phyloP scores from a whole-genome alignment of 495 filamentous ascomycete genomes.

The Penicillium robsamsonii region DNA sequence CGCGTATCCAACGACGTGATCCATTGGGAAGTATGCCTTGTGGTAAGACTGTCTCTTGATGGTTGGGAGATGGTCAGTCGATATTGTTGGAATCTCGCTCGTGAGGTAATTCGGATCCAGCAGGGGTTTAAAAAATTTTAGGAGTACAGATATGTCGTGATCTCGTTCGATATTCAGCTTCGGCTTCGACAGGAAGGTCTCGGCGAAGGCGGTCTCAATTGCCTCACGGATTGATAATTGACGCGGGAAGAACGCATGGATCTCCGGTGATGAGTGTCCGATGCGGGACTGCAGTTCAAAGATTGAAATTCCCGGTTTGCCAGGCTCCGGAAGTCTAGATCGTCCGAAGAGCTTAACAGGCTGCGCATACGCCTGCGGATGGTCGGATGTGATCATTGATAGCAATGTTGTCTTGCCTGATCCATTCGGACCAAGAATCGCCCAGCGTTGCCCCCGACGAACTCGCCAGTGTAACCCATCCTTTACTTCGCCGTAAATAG shows the following conservation, averaged over 20 bases:
- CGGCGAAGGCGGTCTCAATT: constrained; percentile 82
- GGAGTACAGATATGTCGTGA: constrained; percentile 58
- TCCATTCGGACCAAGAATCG: constrained; percentile 86
- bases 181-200: constrained; percentile 75
- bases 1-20: constrained; percentile 61
- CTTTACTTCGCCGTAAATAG: constrained; percentile 42
- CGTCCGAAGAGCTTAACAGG: constrained; percentile 84
- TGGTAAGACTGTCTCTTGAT: constrained; percentile 2
- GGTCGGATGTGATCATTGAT: constrained; percentile 89
- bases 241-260: constrained; percentile 88
- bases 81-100: constrained; percentile 14
- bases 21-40: constrained; percentile 14
- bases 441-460: constrained; percentile 81
- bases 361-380: constrained; percentile 88
- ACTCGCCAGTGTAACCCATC: constrained; percentile 80
- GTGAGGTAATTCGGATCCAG: constrained; percentile 53
- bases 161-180: constrained; percentile 53
- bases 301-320: constrained; percentile 73
- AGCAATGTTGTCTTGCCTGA: constrained; percentile 84
- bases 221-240: constrained; percentile 70
- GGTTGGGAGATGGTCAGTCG: constrained; percentile 16
- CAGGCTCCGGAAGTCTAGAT: constrained; percentile 70
- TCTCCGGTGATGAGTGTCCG: constrained; percentile 89
- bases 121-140: constrained; percentile 73
- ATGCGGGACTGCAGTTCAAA: constrained; percentile 90